A percentile compares a stretch with the other conserved stretches of the same genome.
Conservation (phyloP, 163 green algal genomes). For the Coccomyxa subellipsoidea region DNA sequence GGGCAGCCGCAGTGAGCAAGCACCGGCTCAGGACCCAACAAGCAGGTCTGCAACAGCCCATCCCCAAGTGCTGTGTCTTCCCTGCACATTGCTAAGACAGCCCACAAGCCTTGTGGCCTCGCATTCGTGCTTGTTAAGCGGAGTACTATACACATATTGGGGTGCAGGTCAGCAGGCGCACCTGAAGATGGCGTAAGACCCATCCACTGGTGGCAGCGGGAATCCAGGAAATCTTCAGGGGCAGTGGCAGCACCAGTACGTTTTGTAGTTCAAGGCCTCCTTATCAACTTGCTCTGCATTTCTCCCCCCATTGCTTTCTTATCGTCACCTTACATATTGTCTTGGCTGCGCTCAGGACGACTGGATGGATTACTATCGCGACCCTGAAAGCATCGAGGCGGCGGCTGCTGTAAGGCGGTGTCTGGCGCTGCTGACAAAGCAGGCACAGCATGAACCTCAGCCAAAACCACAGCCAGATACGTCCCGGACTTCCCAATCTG, state of each 20-base stretch:
- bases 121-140: too few species aligned
- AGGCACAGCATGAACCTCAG: slow-evolving; percentile 6
- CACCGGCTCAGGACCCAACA: background rate
- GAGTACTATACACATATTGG: too few species aligned
- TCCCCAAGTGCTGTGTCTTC: too few species aligned
- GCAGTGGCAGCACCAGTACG: background rate
- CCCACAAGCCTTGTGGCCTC: too few species aligned
- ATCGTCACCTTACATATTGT: background rate
- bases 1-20: background rate
- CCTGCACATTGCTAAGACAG: too few species aligned
- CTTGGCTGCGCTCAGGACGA: slow-evolving; percentile 26
- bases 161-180: background rate
- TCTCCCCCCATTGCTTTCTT: background rate
- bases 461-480: too few species aligned
- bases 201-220: background rate
- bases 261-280: too few species aligned
- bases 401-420: background rate
- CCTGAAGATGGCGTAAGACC: background rate
- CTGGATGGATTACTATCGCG: slow-evolving; percentile 62
- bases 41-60: background rate
- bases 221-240: background rate
- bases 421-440: slow-evolving; percentile 13
- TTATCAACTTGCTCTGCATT: too few species aligned
- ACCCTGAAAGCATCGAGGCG: slow-evolving; percentile 13
- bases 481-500: background rate